Evolutionary conservation across 176 grass and related monocot genomes (phyloP), one percentile per base, ranked within the genome.

Genomic region (Oryza longistaminata): DNA sequence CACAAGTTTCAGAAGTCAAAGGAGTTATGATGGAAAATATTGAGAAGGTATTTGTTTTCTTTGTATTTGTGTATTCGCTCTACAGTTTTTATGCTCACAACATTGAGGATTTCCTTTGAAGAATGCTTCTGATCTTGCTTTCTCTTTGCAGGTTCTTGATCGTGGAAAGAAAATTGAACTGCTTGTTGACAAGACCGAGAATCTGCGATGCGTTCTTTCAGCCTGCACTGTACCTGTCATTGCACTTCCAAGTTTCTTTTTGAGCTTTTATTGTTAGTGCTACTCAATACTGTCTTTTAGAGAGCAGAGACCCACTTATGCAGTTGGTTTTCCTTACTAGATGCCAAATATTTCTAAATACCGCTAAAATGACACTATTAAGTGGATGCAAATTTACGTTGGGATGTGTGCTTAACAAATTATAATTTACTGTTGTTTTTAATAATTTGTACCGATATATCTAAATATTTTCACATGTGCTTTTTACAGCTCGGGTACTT

Each of bases 11-110:
- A 64, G 95, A 97, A 89, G 95, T 97, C 17, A 97, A 97, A 78
- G 92, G 90, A 16, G 95, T 97, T 73, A 97, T 97, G 95, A 94
- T 94, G 95, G 90, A 94, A 77, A 97, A 97, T 37, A 97, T 97
- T 34, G 95, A 97, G 19, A 97, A 97, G 95, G 95, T 91, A 74
- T 7, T 24, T 4, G 26, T 35, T 62, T 81, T 68, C 29, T 78
- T 78, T 37, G 11, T 5, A 1, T 78, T 74, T 44, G 15, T 4
- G 1, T 34, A 70, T 68, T n/a, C 49, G 29, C 44, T 61, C n/a
- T 12, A 35, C 5, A 2, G 24, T 35, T 11, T 43, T 16, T 21
- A 39, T 6, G 1, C 22, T 66, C 19, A 17, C 7, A 61, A 61
- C 5, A 73, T 48, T 4, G 33, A 33, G 13, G 73, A 11, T 50